Conservation (phyloP, 768 basidiomycete genomes). For the button mushroom (Agaricus bisporus) region DNA sequence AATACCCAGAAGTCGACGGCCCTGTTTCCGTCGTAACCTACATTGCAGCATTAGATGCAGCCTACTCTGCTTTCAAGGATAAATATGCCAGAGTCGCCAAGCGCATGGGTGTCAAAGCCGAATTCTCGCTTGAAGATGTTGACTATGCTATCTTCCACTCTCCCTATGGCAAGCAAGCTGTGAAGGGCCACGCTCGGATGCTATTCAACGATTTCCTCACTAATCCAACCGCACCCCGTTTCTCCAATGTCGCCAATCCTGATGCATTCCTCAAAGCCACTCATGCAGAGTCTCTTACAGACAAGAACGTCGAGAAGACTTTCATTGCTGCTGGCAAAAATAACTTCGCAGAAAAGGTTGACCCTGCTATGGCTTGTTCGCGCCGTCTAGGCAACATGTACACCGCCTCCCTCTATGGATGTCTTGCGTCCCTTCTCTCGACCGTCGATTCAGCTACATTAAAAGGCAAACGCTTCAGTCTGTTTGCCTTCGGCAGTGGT, state of each 20-base stretch:
- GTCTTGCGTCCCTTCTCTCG: conserved; percentile 82
- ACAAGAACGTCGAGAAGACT: conserved; percentile 94
- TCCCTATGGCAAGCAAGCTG: conserved; percentile 98
- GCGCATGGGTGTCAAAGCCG: conserved; percentile 31
- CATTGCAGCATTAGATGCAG: conserved; percentile 86
- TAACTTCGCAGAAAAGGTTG: conserved; percentile 68
- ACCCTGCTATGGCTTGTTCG: conserved; percentile 81
- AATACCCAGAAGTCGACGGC: conserved; percentile 96
- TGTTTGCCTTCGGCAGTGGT: conserved; percentile 97
- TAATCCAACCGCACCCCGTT: conserved; percentile 62
- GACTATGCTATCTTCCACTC: conserved; percentile 97
- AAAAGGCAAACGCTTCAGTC: conserved; percentile 76
- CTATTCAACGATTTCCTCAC: conserved; percentile 89
- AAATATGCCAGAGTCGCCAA: conserved; percentile 70
- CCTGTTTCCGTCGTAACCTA: conserved; percentile 95
- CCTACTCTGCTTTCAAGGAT: conserved; percentile 79
- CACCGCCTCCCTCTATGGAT: conserved; percentile 93
- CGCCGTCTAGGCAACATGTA: conserved; percentile 97
- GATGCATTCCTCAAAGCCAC: conserved; percentile 63
- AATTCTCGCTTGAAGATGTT: conserved; percentile 75
- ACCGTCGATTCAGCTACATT: conserved; percentile 65
- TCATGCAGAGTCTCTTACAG: conserved; percentile 73
- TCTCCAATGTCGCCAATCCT: conserved; percentile 64
- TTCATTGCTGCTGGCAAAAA: conserved; percentile 79
- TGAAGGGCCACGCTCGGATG: conserved; percentile 93